A percentile compares a stretch with the other conserved stretches of the same genome.
phyloP scores from a whole-genome alignment of 768 basidiomycete genomes.

The Auricularia sp. region DNA sequence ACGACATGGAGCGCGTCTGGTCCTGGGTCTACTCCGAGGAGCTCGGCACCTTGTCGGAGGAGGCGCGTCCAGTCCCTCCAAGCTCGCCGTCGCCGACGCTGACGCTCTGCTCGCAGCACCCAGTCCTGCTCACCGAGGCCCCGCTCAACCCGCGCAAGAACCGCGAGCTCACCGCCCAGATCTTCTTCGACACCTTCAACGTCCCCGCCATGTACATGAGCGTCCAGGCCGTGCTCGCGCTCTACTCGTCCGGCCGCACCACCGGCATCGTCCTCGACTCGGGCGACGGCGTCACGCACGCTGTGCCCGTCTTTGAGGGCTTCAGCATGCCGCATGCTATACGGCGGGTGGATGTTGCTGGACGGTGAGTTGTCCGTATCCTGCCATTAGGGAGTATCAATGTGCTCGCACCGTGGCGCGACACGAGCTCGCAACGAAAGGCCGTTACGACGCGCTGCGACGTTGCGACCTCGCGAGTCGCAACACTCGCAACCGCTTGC shows the following conservation, averaged over 20 bases:
- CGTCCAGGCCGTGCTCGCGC: constrained; percentile 90
- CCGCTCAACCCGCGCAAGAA: constrained; percentile 95
- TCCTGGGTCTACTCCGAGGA: constrained; percentile 95
- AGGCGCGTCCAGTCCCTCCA: constrained; percentile 38
- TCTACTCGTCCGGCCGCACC: constrained; percentile 98
- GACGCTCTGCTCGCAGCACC: constrained; percentile 53
- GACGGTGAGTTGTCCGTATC: constrained; percentile 50
- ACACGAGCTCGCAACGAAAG: too few relatives aligned
- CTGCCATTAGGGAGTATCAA: too few relatives aligned
- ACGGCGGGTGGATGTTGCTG: constrained; percentile 90
- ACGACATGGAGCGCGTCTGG: constrained; percentile 99
- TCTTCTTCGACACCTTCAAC: constrained; percentile 99
- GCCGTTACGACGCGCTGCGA: too few relatives aligned
- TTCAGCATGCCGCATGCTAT: constrained; percentile 99
- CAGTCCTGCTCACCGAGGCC: constrained; percentile 93
- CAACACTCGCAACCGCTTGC: too few relatives aligned
- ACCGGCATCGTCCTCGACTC: constrained; percentile 99
- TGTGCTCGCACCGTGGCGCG: too few relatives aligned
- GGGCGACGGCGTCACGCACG: constrained; percentile 96
- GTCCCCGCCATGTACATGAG: constrained; percentile 95
- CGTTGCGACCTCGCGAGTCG: too few relatives aligned
- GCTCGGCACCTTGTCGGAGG: constrained; percentile 89
- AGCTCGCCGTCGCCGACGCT: neutral
- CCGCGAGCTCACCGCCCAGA: constrained; percentile 92
- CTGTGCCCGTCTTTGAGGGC: constrained; percentile 97